These are phyloP conservation scores for Phytophthora parvispora DNA, from an alignment of 352 stramenopile genomes.

Conservation along the genomic window DNA sequence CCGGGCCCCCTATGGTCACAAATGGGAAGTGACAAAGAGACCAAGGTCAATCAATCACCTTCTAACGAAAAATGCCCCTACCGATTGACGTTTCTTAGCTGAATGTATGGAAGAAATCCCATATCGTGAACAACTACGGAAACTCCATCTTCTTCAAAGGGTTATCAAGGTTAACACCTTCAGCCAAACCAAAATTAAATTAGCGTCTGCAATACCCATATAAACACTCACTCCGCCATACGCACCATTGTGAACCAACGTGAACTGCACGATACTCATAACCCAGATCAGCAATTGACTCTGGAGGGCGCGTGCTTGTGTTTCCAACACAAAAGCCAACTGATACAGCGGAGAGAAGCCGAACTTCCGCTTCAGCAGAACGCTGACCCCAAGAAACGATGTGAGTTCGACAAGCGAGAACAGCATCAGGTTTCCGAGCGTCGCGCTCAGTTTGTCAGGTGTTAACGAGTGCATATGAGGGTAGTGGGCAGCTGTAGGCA, in stretches of 20 bases:
- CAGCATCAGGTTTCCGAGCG: constrained; percentile 10
- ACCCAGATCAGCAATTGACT: constrained; percentile 24
- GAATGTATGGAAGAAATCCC: too few relatives aligned
- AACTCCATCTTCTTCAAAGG: neutral
- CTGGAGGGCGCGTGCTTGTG: constrained; percentile 24
- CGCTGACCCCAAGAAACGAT: constrained; percentile 13
- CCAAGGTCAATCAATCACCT: too few relatives aligned
- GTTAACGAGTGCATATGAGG: constrained; percentile 10
- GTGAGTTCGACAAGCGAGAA: constrained; percentile 26
- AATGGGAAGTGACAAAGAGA: too few relatives aligned
- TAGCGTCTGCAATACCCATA: neutral
- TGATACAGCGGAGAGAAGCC: constrained; percentile 30
- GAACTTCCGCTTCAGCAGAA: constrained; percentile 22
- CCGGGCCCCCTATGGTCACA: too few relatives aligned
- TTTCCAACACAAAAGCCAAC: constrained; percentile 51
- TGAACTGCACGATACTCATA: constrained; percentile 31
- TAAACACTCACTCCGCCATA: neutral
- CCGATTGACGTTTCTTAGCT: too few relatives aligned
- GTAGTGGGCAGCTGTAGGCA: constrained; percentile 38
- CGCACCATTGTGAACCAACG: constrained; percentile 34
- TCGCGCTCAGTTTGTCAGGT: neutral
- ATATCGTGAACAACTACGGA: too few relatives aligned
- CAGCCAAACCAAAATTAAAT: neutral
- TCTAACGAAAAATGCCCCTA: too few relatives aligned
- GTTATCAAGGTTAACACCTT: neutral